Evolutionary conservation across 2,329 filamentous ascomycete species (phyloP).

Genomic region (Diaporthe citri): DNA sequence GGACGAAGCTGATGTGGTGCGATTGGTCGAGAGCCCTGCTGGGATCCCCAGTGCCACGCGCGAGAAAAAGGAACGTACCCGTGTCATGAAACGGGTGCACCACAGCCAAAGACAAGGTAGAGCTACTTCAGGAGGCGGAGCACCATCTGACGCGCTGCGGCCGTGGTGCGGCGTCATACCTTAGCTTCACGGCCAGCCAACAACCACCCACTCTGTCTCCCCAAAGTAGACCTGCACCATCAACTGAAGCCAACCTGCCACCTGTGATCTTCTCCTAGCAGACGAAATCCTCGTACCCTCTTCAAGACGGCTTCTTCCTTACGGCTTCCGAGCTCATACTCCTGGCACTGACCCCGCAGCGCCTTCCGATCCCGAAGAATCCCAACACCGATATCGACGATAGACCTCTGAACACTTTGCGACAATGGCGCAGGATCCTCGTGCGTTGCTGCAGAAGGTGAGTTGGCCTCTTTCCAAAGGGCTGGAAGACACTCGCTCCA

Average conservation of each 20-base stretch:
- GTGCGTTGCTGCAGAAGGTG: conserved; percentile 84
- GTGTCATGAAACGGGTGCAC: conserved; percentile 5
- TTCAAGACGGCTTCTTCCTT: not conserved
- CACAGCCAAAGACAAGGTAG: not conserved
- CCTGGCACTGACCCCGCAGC: not conserved
- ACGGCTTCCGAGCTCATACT: not conserved
- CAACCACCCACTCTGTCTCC: conserved; percentile 10
- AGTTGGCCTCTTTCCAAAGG: conserved; percentile 39
- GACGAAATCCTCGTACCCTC: not conserved
- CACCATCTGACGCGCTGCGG: conserved; percentile 29
- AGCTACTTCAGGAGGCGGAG: conserved; percentile 35
- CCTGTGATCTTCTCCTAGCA: not conserved
- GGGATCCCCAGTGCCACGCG: not conserved
- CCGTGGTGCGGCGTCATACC: conserved; percentile 39
- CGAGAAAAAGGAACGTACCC: conserved; percentile 10
- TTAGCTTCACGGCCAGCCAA: conserved; percentile 27
- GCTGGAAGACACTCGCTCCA: not conserved
- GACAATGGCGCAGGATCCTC: conserved; percentile 80
- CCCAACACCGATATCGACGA: not conserved
- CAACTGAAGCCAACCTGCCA: conserved; percentile 2
- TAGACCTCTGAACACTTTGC: conserved; percentile 14
- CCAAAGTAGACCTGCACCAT: conserved; percentile 24
- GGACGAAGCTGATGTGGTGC: not conserved
- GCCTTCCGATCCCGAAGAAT: not conserved
- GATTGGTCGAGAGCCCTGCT: not conserved